phyloP scores from a whole-genome alignment of 306 rosid genomes.

The Amphicarpaea edgeworthii region DNA sequence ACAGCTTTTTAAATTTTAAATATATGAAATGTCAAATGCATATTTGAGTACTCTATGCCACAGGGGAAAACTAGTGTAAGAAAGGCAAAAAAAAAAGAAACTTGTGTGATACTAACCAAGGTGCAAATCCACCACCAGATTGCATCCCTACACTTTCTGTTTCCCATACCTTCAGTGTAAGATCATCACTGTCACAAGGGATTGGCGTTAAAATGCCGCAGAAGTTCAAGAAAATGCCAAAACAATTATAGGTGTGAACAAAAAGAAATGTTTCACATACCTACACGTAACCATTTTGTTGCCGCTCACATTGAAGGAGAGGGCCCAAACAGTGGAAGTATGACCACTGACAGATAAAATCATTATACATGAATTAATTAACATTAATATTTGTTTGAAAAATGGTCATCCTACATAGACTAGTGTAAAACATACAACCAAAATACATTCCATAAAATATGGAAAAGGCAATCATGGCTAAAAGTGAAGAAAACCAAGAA shows the following conservation, averaged over 20 bases:
- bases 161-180: slow-evolving; percentile 90
- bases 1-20: slow-evolving; percentile 1
- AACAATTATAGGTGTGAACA: slow-evolving; percentile 30
- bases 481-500: slow-evolving; percentile 32
- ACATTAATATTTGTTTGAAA: not conserved
- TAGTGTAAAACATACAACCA: not conserved
- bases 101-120: slow-evolving; percentile 69
- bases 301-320: slow-evolving; percentile 78
- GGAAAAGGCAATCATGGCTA: not conserved
- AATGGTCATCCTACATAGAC: slow-evolving; percentile 29
- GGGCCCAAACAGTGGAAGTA: slow-evolving; percentile 91
- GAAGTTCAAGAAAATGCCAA: slow-evolving; percentile 35
- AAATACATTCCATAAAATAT: slow-evolving; percentile 8
- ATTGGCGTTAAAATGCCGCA: slow-evolving; percentile 36
- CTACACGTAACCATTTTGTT: slow-evolving; percentile 95
- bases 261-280: slow-evolving; percentile 52
- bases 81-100: not conserved
- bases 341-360: slow-evolving; percentile 78
- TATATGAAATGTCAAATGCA: slow-evolving; percentile 1
- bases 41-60: slow-evolving; percentile 21
- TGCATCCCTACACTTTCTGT: slow-evolving; percentile 61
- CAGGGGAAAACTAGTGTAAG: not conserved
- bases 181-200: slow-evolving; percentile 78
- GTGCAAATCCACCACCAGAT: slow-evolving; percentile 66
- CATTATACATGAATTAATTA: slow-evolving; percentile 11